phyloP scores from a whole-genome alignment of 1,284 basidiomycete genomes.

The Wallemia hederae region DNA sequence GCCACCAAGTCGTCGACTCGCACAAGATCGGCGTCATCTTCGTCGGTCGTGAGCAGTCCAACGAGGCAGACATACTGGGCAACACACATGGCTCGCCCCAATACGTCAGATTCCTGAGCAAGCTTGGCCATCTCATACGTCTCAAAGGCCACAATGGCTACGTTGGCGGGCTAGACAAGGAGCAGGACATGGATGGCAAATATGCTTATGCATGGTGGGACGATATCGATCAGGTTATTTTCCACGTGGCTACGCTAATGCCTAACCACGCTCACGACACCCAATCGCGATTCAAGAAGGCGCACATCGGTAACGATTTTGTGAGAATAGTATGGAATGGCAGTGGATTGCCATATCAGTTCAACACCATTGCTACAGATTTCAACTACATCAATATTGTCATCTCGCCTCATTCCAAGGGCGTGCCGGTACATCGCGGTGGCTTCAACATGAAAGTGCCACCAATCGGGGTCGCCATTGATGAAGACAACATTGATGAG shows the following conservation, averaged over 20 bases:
- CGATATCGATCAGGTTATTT: constrained; percentile 80
- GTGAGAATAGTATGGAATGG: constrained; percentile 96
- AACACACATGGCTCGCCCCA: constrained; percentile 83
- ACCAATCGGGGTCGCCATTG: constrained; percentile 35
- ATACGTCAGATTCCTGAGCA: constrained; percentile 72
- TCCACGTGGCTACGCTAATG: constrained; percentile 94
- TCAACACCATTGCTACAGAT: constrained; percentile 67
- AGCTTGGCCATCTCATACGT: constrained; percentile 62
- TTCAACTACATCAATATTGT: constrained; percentile 98
- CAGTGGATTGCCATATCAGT: constrained; percentile 53
- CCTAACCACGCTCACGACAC: constrained; percentile 41
- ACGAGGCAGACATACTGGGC: constrained; percentile 57
- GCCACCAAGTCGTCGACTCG: constrained; percentile 81
- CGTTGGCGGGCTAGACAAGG: constrained; percentile 63
- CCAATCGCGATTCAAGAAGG: constrained; percentile 52
- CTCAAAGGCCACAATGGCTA: constrained; percentile 90
- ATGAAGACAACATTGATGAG: constrained; percentile 50
- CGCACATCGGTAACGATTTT: constrained; percentile 78
- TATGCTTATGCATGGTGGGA: constrained; percentile 98
- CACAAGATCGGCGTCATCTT: constrained; percentile 93
- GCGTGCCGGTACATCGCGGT: constrained; percentile 14
- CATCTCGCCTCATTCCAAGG: constrained; percentile 70
- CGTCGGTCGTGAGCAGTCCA: constrained; percentile 65
- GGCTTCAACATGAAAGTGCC: constrained; percentile 10
- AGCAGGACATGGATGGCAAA: constrained; percentile 49